Conservation (phyloP, 2,329 filamentous ascomycete genomes). For the Teratosphaeria nubilosa region DNA sequence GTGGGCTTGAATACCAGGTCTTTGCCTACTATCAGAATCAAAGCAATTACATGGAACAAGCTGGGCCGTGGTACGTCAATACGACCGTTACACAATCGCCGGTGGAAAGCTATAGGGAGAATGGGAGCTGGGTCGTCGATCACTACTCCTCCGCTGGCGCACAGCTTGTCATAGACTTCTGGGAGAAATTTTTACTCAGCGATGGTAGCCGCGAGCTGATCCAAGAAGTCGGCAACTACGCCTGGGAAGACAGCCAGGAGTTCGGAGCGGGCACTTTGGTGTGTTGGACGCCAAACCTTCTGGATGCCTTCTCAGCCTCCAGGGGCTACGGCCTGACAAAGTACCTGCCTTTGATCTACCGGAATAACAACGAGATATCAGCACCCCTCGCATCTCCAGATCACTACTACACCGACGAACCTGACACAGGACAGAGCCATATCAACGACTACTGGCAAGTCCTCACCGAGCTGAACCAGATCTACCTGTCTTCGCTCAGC, state of each 20-base stretch:
- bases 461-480: slow-evolving; percentile 18
- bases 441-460: slow-evolving; percentile 22
- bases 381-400: slow-evolving; percentile 13
- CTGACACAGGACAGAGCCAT: slow-evolving; percentile 13
- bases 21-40: slow-evolving; percentile 25
- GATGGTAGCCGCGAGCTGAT: slow-evolving; percentile 14
- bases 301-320: slow-evolving; percentile 13
- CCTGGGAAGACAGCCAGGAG: slow-evolving; percentile 28
- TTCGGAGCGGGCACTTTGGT: slow-evolving; percentile 15
- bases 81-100: slow-evolving; percentile 14
- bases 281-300: slow-evolving; percentile 20
- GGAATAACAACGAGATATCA: slow-evolving; percentile 8
- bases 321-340: slow-evolving; percentile 21
- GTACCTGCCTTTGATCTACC: slow-evolving; percentile 24
- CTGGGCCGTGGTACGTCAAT: slow-evolving; percentile 17
- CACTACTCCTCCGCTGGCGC: slow-evolving; percentile 25
- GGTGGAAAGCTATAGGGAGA: slow-evolving; percentile 16
- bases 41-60: slow-evolving; percentile 22
- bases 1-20: slow-evolving; percentile 14
- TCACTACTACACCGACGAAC: slow-evolving; percentile 15
- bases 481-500: slow-evolving; percentile 15
- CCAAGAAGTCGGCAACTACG: slow-evolving; percentile 23
- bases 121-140: slow-evolving; percentile 26
- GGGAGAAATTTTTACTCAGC: slow-evolving; percentile 23
- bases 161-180: slow-evolving; percentile 21